Evolutionary conservation across 441 rosid species (phyloP), one percentile per base, ranked within the genome.

Genomic region (Syzygium malaccense): DNA sequence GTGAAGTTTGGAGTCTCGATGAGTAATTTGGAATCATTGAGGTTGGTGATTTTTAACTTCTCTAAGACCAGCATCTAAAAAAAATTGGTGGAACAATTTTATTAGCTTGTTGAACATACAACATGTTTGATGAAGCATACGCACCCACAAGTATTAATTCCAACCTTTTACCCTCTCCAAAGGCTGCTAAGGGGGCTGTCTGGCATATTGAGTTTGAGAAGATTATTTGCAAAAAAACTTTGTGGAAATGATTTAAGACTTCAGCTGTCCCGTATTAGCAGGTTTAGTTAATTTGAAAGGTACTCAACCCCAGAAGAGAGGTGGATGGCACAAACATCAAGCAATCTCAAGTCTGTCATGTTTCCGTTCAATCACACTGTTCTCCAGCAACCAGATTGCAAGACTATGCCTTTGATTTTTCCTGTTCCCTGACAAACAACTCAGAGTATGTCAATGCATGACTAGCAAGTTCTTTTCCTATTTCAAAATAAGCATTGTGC

Each of bases 311-410:
- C 88, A 57, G 88, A 68, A 14, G 88, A 85, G 37, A 92, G 87
- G 15, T 88, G 41, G 49, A 88, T 56, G 32, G 64, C 18, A 0
- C 85, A 60, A 25, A 90, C 23, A 7, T 90, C 71, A 2, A 94
- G 91, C 19, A 92, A 85, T 58, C 91, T 92, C 23, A 94, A 91
- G 75, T 91, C 90, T 37, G 37, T 68, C 92, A 92, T 93, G 85
- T 33, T 91, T 55, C 93, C 53, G 26, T 66, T 33, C 71, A 92
- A 53, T 14, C 33, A 13, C 19, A 91, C 33, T 37, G n/a, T 87
- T 28, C 41, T n/a, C 37, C 55, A 55, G 85, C 86, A 32, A 14
- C 89, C 25, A 85, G 88, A 86, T 86, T 83, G 86, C 2, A 85
- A 86, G 85, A 58, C 91, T 88, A 62, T 89, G 53, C 88, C 94